Evolutionary conservation across 2,329 filamentous ascomycete species (phyloP).

Genomic region (Sporothrix protearum): DNA sequence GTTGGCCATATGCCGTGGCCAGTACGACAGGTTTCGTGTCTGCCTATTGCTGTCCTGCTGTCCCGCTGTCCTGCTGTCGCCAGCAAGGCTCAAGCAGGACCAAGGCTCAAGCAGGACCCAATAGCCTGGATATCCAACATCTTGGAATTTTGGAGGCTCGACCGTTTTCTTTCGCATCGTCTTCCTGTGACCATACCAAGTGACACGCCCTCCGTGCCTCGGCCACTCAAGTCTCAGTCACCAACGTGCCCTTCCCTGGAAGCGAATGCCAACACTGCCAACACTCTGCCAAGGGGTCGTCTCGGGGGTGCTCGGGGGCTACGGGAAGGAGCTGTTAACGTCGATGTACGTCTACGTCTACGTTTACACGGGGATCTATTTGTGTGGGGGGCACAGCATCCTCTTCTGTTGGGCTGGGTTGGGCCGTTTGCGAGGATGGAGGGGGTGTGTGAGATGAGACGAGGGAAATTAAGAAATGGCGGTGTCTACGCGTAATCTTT

Average conservation of each 20-base stretch:
- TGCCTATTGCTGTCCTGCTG: too few relatives aligned
- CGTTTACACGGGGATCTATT: not conserved
- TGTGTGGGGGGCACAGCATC: not conserved
- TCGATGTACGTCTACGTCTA: too few relatives aligned
- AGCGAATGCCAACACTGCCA: not conserved
- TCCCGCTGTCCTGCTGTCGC: not conserved
- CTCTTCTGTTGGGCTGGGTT: not conserved
- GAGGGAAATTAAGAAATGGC: not conserved
- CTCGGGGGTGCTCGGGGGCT: not conserved
- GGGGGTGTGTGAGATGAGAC: not conserved
- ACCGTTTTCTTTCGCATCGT: not conserved
- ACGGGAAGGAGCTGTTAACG: not conserved
- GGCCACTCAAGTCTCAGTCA: not conserved
- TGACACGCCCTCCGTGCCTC: not conserved
- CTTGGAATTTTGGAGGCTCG: too few relatives aligned
- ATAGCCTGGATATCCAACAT: not conserved
- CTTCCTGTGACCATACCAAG: not conserved
- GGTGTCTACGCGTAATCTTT: not conserved
- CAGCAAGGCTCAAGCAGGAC: too few relatives aligned
- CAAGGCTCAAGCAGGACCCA: not conserved
- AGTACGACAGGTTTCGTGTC: not conserved
- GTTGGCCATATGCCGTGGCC: not conserved
- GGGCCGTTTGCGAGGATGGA: not conserved
- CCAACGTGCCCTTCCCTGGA: not conserved
- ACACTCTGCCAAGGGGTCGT: not conserved